Percentiles rank a stretch among this genome's conserved stretches.
Conservation (phyloP, 2,329 filamentous ascomycete genomes). For the Fusarium acutatum region DNA sequence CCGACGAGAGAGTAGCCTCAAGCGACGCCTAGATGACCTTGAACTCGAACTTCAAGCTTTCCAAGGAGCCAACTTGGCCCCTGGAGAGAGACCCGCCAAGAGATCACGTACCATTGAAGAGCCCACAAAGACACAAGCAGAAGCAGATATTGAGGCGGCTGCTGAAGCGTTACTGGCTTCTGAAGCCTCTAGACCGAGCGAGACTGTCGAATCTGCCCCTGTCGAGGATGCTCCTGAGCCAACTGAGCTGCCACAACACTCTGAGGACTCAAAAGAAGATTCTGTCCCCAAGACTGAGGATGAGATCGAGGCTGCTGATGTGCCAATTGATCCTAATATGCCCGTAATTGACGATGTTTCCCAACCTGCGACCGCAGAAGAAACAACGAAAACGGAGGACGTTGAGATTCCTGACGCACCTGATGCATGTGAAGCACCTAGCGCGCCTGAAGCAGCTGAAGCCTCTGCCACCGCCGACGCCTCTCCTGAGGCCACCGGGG, state of each 20-base stretch:
- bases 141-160: constrained; percentile 26
- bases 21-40: constrained; percentile 81
- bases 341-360: constrained; percentile 4
- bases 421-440: not conserved
- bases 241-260: not conserved
- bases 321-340: constrained; percentile 20
- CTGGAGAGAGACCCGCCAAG: constrained; percentile 42
- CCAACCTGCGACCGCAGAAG: constrained; percentile 16
- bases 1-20: constrained; percentile 81
- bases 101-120: constrained; percentile 38
- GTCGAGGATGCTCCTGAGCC: not conserved
- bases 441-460: not conserved
- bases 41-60: constrained; percentile 65
- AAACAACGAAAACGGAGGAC: constrained; percentile 14
- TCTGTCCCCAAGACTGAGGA: not conserved
- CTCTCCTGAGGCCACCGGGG: constrained; percentile 8
- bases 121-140: constrained; percentile 21
- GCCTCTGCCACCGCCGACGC: constrained; percentile 4
- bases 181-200: constrained; percentile 5
- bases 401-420: constrained; percentile 17
- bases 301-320: constrained; percentile 3
- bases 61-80: constrained; percentile 21
- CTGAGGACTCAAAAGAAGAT: constrained; percentile 8
- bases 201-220: not conserved
- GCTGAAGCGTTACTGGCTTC: constrained; percentile 28